Evolutionary conservation across 257 asterid species (phyloP).

Genomic region (Penstemon newberryi): DNA sequence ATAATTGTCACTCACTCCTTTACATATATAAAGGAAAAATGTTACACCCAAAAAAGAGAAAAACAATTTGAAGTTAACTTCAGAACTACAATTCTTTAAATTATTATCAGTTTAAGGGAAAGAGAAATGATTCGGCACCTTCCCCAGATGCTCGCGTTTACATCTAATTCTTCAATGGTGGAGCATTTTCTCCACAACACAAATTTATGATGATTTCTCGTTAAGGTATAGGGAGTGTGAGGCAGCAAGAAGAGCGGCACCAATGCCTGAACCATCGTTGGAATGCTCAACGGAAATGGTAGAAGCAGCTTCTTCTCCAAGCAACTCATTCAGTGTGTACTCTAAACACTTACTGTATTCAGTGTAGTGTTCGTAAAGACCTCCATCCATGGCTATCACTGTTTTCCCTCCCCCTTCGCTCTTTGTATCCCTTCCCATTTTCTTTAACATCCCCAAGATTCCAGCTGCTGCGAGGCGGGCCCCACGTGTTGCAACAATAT

Average conservation of each 20-base stretch:
- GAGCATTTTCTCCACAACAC: too few relatives aligned
- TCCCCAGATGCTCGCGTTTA: background rate
- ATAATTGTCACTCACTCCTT: background rate
- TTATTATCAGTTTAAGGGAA: constrained; percentile 6
- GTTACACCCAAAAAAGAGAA: background rate
- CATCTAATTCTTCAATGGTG: too few relatives aligned
- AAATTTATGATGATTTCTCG: constrained; percentile 7
- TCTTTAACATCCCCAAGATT: constrained; percentile 64
- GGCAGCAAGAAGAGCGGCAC: constrained; percentile 90
- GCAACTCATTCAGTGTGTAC: constrained; percentile 52
- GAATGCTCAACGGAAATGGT: constrained; percentile 61
- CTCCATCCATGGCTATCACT: constrained; percentile 85
- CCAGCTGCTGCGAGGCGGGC: constrained; percentile 91
- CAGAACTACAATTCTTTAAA: background rate
- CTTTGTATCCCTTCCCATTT: constrained; percentile 62
- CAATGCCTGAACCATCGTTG: constrained; percentile 86
- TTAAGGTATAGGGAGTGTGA: constrained; percentile 66
- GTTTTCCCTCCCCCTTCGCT: constrained; percentile 44
- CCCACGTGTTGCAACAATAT: constrained; percentile 79
- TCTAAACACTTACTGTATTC: constrained; percentile 68
- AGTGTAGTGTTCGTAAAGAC: constrained; percentile 70
- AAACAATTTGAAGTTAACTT: background rate
- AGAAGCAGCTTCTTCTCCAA: constrained; percentile 47
- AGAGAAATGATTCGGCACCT: background rate
- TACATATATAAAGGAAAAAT: background rate